Percentiles rank a stretch among this genome's conserved stretches.
Evolutionary conservation across 1,284 basidiomycete genomes (phyloP).

Genomic region (Singerocomus rubriflavus): DNA sequence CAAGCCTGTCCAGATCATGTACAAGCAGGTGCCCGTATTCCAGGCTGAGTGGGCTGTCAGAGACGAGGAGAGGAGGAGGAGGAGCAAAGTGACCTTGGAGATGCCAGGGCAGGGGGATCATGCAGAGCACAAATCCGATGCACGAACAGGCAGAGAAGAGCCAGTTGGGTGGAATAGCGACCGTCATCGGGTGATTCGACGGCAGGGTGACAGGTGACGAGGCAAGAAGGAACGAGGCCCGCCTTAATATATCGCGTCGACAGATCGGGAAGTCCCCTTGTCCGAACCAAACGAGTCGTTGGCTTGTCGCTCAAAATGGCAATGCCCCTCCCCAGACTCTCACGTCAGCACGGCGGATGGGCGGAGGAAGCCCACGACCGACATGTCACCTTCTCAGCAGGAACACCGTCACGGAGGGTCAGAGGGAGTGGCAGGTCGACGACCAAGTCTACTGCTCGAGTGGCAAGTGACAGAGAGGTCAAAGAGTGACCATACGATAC

Average conservation of each 20-base stretch:
- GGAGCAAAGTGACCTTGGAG: conserved; percentile 34
- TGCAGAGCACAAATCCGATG: conserved; percentile 34
- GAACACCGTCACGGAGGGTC: no score
- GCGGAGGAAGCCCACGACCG: no score
- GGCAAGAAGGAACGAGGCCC: background rate
- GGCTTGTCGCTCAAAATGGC: conserved; percentile 23
- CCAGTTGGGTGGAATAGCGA: conserved; percentile 25
- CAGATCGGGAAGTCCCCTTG: conserved; percentile 39
- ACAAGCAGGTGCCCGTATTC: conserved; percentile 55
- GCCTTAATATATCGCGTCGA: conserved; percentile 14
- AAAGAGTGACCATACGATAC: conserved; percentile 41
- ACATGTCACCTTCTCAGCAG: no score
- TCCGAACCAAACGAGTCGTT: conserved; percentile 21
- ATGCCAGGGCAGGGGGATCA: conserved; percentile 46
- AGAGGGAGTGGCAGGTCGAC: conserved; percentile 46
- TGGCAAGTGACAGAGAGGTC: background rate
- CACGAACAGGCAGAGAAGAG: conserved; percentile 37
- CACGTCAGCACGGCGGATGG: no score
- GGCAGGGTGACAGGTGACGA: no score
- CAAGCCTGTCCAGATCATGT: conserved; percentile 56
- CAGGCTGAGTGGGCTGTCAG: conserved; percentile 34
- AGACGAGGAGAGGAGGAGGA: background rate
- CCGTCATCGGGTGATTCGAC: conserved; percentile 6
- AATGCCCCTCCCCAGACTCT: no score
- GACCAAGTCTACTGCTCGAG: conserved; percentile 48